These are phyloP conservation scores for Phytophthora hybrid DNA, from an alignment of 352 stramenopile genomes.

Conservation along the genomic window DNA sequence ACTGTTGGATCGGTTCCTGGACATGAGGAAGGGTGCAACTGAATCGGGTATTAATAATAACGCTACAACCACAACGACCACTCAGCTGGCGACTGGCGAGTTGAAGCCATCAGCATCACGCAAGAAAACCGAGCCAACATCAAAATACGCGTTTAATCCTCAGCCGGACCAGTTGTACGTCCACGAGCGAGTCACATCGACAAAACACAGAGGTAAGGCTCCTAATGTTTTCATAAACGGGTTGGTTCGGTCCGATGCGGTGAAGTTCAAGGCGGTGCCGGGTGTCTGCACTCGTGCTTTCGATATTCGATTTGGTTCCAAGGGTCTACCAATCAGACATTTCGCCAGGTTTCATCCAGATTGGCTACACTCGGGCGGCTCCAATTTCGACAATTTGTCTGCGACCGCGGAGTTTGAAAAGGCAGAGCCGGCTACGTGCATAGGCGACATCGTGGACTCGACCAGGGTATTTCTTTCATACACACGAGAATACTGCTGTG, in stretches of 20 bases:
- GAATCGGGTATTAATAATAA: not conserved
- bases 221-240: too few relatives aligned
- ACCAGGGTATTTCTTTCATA: not conserved
- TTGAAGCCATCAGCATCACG: not conserved
- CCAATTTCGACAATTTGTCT: constrained; percentile 14
- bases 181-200: too few relatives aligned
- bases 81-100: not conserved
- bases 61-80: not conserved
- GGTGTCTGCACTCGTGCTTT: too few relatives aligned
- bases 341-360: not conserved
- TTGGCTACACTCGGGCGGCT: not conserved
- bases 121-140: not conserved
- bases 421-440: not conserved
- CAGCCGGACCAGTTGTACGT: too few relatives aligned
- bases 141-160: too few relatives aligned
- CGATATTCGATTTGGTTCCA: too few relatives aligned
- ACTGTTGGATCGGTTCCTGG: not conserved
- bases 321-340: not conserved
- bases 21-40: not conserved
- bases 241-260: too few relatives aligned
- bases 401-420: constrained; percentile 4
- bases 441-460: not conserved
- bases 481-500: constrained; percentile 3
- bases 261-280: too few relatives aligned
- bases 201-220: too few relatives aligned